These are phyloP conservation scores for Chytriomyces sp. DNA, from an alignment of 192 early-diverging fungal genomes.

Conservation along the genomic window DNA sequence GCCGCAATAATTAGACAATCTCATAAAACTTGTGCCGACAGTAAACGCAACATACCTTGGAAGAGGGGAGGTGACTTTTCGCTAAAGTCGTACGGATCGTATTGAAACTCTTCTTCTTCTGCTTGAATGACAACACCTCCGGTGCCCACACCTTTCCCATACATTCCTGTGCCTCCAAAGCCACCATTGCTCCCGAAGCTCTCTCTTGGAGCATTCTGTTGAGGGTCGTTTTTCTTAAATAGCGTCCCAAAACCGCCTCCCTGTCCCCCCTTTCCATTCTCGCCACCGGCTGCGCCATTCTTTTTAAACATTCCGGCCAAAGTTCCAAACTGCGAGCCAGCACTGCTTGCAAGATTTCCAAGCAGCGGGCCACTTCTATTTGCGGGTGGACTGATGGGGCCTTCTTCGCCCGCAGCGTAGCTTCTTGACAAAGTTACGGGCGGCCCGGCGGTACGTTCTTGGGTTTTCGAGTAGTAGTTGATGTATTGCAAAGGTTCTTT, in stretches of 20 bases:
- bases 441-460: conserved; percentile 25
- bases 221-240: conserved; percentile 7
- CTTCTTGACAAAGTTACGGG: background rate
- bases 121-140: background rate
- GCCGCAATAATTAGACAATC: background rate
- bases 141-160: conserved; percentile 6
- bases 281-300: background rate
- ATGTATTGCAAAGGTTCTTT: conserved; percentile 50
- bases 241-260: conserved; percentile 10
- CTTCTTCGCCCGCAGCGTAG: background rate
- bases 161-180: background rate
- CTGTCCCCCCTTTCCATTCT: background rate
- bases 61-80: conserved; percentile 46
- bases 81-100: conserved; percentile 57
- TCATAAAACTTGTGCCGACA: background rate
- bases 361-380: background rate
- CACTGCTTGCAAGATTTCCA: background rate
- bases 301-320: conserved; percentile 13
- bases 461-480: conserved; percentile 49
- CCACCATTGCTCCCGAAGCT: background rate
- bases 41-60: conserved; percentile 34
- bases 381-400: background rate
- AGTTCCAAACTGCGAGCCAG: conserved; percentile 2
- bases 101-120: conserved; percentile 42
- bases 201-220: background rate